Evolutionary conservation across 1,139 yeast genomes (phyloP), one percentile per base, ranked within the genome.

Genomic region (Geotrichum restrictum): DNA sequence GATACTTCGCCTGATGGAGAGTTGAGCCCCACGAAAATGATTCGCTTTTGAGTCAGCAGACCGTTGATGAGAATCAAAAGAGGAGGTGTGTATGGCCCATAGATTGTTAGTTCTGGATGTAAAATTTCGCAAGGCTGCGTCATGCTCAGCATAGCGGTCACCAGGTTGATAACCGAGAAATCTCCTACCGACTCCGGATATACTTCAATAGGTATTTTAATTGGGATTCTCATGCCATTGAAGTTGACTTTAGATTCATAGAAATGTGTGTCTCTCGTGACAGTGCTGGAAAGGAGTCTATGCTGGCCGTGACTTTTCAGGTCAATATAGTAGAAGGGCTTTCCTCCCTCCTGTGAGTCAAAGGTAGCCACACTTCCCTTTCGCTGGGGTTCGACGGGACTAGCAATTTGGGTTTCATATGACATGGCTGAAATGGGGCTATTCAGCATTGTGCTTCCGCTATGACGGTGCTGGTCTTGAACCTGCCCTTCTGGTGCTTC

Each of bases 21-120:
- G 43, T 79, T 80, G 60, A 79, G 77, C 52, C 85, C 82, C 51
- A 81, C 64, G 53, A 81, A 73, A 32, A 82, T 66, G 48, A 81
- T 72, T 51, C 76, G 74, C 59, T 80, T 80, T 27, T 83, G 83
- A 0, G 85, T 79, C 49, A 82, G 67, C 40, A 82, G 65, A 1
- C 83, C 84, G 60, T 80, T 78, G 44, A 82, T 77, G 50, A 82
- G 69, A 6, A 79, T 72, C 29, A 81, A 74, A 5, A 81, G 73
- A 1, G 84, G 79, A 1, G 85, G 86, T 0, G 85, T 81, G 51
- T 73, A 75, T 13, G 77, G 65, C 0, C 85, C 85, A 64, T 79
- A 80, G 11, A 78, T 76, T 2, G 72, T 66, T 48, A 71, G 61
- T 53, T 75, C 72, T 44, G 73, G 67, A 59, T 73, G 65, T 33